Evolutionary conservation across 805 yeast genomes (phyloP), one percentile per base, ranked within the genome.

Genomic region (Saccharomycopsis sp.): DNA sequence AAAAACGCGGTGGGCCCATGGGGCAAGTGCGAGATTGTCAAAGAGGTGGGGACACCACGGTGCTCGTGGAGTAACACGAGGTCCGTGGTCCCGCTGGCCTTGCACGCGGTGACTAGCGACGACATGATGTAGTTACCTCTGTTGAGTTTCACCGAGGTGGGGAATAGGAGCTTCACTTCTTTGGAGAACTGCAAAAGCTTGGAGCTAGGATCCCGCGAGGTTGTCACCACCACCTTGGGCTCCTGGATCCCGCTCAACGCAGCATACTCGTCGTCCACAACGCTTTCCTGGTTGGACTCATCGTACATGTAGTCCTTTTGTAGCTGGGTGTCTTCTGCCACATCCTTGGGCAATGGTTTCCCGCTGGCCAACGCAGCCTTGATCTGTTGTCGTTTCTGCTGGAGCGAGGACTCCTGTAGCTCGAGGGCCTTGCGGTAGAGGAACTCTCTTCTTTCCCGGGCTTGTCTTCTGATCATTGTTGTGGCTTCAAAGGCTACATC

Each of bases 1-100:
- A 92, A 92, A 34, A 83, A 80, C 25, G 92, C 94, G 2, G 96
- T 83, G 15, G 98, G 99, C 0, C 99, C 99, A 58, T 92, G 95
- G 3, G 98, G 99, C 59, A 92, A 83, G 66, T 92, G 99, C 25
- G 92, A 80, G 20, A 92, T 65, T 1, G 97, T 89, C 45, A 92
- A 55, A 1, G 96, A 84, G 0, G 96, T 88, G 39, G 99, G 99
- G 0, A 85, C 89, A 73, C 99, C 99, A 62, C 99, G 73, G 62
- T 92, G 98, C 58, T 92, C 99, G 58, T 92, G 97, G 17, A 92
- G 63, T 3, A 92, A 71, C 18, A 92, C 67, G 51, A 92, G 63
- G 58, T 92, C 99, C 1, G 92, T 80, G 7, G 89, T 76, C 13
- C 82, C 83, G 0, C 89, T 77, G 39, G 79, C 64, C 45, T 81